Conservation (phyloP, 257 asterid species). For the Solanum pennellii region DNA sequence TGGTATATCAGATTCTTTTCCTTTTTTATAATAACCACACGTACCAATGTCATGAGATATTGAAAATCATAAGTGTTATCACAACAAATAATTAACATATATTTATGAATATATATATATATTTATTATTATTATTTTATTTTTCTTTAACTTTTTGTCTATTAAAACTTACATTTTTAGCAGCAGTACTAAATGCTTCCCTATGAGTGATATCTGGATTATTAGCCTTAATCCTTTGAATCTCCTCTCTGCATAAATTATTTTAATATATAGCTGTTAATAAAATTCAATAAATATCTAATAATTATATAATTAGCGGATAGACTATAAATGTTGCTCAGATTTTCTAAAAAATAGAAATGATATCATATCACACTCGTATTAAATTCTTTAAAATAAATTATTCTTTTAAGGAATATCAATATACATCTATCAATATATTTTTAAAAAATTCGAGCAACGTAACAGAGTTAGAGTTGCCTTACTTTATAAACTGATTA, state of each 20-base stretch:
- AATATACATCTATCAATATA: too few species aligned
- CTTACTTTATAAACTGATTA: slow-evolving; percentile 85
- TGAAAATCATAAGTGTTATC: neutral
- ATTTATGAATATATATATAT: neutral
- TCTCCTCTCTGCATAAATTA: slow-evolving; percentile 48
- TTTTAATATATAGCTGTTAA: neutral
- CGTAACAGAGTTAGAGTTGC: neutral
- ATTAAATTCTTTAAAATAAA: neutral
- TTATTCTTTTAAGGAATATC: neutral
- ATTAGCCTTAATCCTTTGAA: slow-evolving; percentile 81
- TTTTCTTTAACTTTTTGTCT: neutral
- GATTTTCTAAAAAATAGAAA: neutral
- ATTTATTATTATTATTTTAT: too few species aligned
- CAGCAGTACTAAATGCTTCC: slow-evolving; percentile 94
- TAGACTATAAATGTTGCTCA: neutral
- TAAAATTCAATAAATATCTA: neutral
- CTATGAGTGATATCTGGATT: slow-evolving; percentile 80
- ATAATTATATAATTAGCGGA: neutral
- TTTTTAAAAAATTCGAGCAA: neutral
- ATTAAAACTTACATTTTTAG: slow-evolving; percentile 51
- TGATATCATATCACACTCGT: neutral
- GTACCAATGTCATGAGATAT: neutral
- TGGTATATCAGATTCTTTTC: too few species aligned
- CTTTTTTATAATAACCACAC: neutral
- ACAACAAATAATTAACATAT: neutral